Conservation (phyloP, 2,329 filamentous ascomycete genomes). For the Zasmidium cellare region DNA sequence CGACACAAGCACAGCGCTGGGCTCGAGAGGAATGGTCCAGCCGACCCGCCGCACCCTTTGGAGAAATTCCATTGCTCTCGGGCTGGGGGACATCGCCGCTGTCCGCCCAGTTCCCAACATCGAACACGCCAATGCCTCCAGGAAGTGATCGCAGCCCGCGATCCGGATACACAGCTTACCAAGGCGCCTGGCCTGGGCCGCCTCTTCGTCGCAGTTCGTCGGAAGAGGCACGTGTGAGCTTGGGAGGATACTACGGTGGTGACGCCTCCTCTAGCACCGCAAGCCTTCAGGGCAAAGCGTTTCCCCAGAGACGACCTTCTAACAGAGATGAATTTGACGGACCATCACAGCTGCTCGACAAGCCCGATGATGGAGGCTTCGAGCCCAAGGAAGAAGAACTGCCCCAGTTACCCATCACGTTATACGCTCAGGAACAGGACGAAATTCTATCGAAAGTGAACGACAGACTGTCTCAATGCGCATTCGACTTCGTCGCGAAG, state of each 20-base stretch:
- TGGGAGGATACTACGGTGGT: slow-evolving; percentile 24
- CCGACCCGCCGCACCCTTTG: slow-evolving; percentile 26
- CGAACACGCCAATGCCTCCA: slow-evolving; percentile 26
- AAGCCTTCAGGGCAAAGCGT: slow-evolving; percentile 27
- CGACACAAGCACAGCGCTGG: slow-evolving; percentile 28
- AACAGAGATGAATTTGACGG: slow-evolving; percentile 90
- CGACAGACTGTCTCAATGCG: slow-evolving; percentile 79
- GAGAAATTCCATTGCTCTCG: slow-evolving; percentile 24
- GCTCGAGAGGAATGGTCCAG: slow-evolving; percentile 30
- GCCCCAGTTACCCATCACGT: slow-evolving; percentile 77
- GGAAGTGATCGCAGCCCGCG: slow-evolving; percentile 24
- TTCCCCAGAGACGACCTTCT: slow-evolving; percentile 65
- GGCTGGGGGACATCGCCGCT: slow-evolving; percentile 32
- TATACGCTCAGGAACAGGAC: slow-evolving; percentile 82
- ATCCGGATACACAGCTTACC: slow-evolving; percentile 26
- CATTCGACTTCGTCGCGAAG: slow-evolving; percentile 86
- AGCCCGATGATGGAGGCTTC: slow-evolving; percentile 68
- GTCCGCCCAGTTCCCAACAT: slow-evolving; percentile 24
- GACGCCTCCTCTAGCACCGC: slow-evolving; percentile 23
- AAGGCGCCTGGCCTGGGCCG: slow-evolving; percentile 26
- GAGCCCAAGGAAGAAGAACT: slow-evolving; percentile 78
- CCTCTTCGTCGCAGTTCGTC: slow-evolving; percentile 32
- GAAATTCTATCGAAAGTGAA: slow-evolving; percentile 77
- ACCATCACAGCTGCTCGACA: slow-evolving; percentile 77
- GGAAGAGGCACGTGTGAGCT: slow-evolving; percentile 26